These are phyloP conservation scores for Toxoplasma gondii DNA, from an alignment of 169 alveolate genomes.

Conservation along the genomic window DNA sequence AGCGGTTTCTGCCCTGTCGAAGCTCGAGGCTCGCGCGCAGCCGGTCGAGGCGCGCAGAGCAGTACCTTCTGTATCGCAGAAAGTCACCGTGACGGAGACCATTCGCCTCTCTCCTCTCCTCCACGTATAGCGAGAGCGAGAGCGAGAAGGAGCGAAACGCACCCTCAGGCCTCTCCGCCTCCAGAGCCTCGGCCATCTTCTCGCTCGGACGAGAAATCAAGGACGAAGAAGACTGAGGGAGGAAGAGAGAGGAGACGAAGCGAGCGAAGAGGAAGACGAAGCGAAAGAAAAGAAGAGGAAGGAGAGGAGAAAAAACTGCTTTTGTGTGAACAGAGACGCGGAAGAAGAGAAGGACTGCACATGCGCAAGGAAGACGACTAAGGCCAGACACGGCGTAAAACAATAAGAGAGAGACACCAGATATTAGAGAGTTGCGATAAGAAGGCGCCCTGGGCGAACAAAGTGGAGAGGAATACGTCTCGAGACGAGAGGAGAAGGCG, in stretches of 20 bases:
- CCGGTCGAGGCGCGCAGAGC: slow-evolving; percentile 39
- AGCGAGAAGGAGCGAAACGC: background rate
- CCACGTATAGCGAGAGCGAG: background rate
- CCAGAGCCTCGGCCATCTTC: no score
- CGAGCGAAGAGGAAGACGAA: background rate
- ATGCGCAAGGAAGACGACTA: background rate
- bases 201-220: no score
- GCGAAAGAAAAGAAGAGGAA: no score
- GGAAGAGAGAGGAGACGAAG: background rate
- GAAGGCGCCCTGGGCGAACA: no score
- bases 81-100: slow-evolving; percentile 62
- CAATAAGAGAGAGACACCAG: background rate
- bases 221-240: no score
- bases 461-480: no score
- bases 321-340: no score
- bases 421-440: no score
- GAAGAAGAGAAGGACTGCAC: background rate
- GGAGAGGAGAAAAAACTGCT: no score
- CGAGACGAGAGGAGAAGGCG: no score
- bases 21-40: slow-evolving; percentile 8
- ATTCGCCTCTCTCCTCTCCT: slow-evolving; percentile 39
- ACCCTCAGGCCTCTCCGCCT: background rate
- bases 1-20: slow-evolving; percentile 31
- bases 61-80: slow-evolving; percentile 58
- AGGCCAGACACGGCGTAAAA: background rate